These are phyloP conservation scores for Colletotrichum ledebouriae DNA, from an alignment of 2,329 filamentous ascomycete species.

Conservation along the genomic window DNA sequence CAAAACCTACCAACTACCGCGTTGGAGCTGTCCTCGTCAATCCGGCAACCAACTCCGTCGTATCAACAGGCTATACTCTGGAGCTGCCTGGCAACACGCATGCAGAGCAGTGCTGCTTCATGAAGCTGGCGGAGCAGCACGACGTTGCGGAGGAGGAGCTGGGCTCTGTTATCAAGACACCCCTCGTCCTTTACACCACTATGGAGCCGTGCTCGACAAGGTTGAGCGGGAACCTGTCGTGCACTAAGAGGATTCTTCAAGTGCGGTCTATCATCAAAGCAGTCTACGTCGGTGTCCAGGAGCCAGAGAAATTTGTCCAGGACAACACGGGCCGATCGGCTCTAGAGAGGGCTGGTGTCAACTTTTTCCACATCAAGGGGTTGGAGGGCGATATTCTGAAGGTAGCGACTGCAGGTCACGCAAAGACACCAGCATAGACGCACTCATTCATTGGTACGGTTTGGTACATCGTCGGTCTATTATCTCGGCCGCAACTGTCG, in stretches of 20 bases:
- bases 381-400: slow-evolving; percentile 84
- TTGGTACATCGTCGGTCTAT: background rate
- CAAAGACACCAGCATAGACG: slow-evolving; percentile 8
- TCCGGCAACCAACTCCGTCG: slow-evolving; percentile 66
- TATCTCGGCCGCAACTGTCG: too few relatives aligned
- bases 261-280: slow-evolving; percentile 74
- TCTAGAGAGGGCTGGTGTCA: slow-evolving; percentile 79
- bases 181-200: slow-evolving; percentile 84
- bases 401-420: slow-evolving; percentile 87
- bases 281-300: slow-evolving; percentile 89
- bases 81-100: slow-evolving; percentile 95
- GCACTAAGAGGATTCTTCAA: slow-evolving; percentile 82
- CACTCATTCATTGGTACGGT: background rate
- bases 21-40: slow-evolving; percentile 91
- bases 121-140: slow-evolving; percentile 73
- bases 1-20: slow-evolving; percentile 91
- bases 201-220: slow-evolving; percentile 87
- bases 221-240: slow-evolving; percentile 80
- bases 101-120: slow-evolving; percentile 91
- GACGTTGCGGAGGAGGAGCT: slow-evolving; percentile 68
- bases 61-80: slow-evolving; percentile 89
- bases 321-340: slow-evolving; percentile 81
- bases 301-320: slow-evolving; percentile 91
- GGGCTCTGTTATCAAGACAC: slow-evolving; percentile 61
- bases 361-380: slow-evolving; percentile 79